phyloP scores from a whole-genome alignment of 2,329 filamentous ascomycete genomes.

The Canariomyces notabilis region DNA sequence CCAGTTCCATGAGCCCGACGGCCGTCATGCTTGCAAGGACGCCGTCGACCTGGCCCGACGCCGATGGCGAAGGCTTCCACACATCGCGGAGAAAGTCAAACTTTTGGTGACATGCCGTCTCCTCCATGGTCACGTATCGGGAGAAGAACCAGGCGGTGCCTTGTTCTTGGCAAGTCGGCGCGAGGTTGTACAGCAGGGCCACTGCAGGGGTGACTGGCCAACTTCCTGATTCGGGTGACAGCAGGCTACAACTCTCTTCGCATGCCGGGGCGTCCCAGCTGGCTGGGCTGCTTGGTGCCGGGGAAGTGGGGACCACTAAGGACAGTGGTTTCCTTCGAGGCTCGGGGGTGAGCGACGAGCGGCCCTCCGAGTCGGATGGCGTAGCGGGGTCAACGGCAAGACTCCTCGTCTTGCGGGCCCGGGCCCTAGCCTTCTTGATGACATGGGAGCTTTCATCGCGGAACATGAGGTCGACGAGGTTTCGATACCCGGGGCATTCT shows the following conservation, averaged over 20 bases:
- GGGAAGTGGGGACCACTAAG: conserved; percentile 19
- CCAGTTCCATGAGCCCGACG: conserved; percentile 49
- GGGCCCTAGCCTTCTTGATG: conserved; percentile 46
- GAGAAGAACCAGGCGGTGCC: conserved; percentile 48
- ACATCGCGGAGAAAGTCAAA: conserved; percentile 51
- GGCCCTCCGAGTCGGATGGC: conserved; percentile 22
- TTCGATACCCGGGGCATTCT: conserved; percentile 51
- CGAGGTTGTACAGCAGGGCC: conserved; percentile 30
- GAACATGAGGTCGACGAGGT: conserved; percentile 53
- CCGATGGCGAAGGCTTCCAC: conserved; percentile 41
- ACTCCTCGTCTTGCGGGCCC: conserved; percentile 27
- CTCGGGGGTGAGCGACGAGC: conserved; percentile 22
- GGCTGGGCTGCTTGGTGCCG: conserved; percentile 15
- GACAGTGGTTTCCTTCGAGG: conserved; percentile 20
- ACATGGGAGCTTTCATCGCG: conserved; percentile 53
- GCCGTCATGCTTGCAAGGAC: conserved; percentile 50
- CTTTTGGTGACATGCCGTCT: conserved; percentile 43
- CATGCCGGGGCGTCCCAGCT: conserved; percentile 15
- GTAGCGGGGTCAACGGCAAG: conserved; percentile 17
- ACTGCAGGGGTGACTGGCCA: conserved; percentile 29
- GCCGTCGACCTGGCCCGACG: conserved; percentile 36
- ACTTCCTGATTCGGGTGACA: conserved; percentile 31
- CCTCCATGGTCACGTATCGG: conserved; percentile 44
- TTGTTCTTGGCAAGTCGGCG: conserved; percentile 37
- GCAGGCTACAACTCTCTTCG: conserved; percentile 28